These are phyloP conservation scores for Quercus mongolica DNA, from an alignment of 306 rosid genomes.

Conservation along the genomic window DNA sequence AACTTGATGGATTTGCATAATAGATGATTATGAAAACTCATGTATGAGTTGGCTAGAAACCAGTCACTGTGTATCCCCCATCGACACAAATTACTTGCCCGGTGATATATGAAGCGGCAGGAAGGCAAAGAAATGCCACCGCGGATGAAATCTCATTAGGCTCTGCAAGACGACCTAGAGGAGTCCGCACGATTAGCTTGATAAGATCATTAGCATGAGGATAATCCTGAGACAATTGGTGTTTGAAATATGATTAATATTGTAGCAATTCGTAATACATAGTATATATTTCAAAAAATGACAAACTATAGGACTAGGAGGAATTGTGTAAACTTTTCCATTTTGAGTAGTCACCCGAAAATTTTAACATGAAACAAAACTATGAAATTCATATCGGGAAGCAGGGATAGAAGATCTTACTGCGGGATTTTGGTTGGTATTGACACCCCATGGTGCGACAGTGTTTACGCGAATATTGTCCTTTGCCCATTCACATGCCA, in stretches of 20 bases:
- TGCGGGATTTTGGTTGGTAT: neutral
- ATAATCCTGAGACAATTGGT: neutral
- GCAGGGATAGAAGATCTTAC: neutral
- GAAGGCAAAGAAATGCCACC: slow-evolving; percentile 62
- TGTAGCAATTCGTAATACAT: neutral
- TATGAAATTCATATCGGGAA: neutral
- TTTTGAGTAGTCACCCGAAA: neutral
- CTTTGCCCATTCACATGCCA: slow-evolving; percentile 74
- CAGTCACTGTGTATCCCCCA: slow-evolving; percentile 49
- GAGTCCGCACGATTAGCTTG: slow-evolving; percentile 12
- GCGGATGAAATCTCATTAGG: slow-evolving; percentile 41
- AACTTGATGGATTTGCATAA: neutral
- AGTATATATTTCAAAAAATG: no score
- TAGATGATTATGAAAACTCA: neutral
- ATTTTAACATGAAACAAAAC: neutral
- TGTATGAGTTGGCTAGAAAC: neutral
- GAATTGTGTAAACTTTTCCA: no score
- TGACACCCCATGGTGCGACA: slow-evolving; percentile 51
- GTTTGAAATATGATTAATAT: neutral
- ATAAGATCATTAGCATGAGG: no score
- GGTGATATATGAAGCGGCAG: slow-evolving; percentile 52
- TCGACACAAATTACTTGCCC: slow-evolving; percentile 49
- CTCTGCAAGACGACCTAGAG: slow-evolving; percentile 31
- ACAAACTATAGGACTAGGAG: no score
- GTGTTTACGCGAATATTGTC: slow-evolving; percentile 51